These are phyloP conservation scores for Amanita subjunquillea DNA, from an alignment of 768 basidiomycete species.

Conservation along the genomic window DNA sequence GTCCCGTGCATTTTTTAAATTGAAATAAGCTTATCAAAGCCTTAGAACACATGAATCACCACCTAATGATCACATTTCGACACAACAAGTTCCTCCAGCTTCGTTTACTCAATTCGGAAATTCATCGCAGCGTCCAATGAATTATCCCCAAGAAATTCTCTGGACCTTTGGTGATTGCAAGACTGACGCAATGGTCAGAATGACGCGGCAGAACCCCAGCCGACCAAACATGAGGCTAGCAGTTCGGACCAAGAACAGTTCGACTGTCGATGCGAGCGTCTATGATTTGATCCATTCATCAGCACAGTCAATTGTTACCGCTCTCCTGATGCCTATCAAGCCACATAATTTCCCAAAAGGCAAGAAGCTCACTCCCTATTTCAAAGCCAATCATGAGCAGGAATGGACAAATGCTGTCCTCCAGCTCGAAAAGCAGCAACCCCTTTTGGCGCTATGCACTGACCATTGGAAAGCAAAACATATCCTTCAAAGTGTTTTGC, in stretches of 20 bases:
- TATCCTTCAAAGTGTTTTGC: neutral
- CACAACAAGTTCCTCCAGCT: too few species aligned
- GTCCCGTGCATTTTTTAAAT: too few species aligned
- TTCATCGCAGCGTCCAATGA: too few species aligned
- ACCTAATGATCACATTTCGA: too few species aligned
- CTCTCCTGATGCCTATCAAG: neutral
- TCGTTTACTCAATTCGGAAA: too few species aligned
- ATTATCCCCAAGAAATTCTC: too few species aligned
- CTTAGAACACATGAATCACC: too few species aligned
- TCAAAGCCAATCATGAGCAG: neutral
- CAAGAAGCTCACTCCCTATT: neutral
- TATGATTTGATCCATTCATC: neutral
- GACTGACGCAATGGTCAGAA: neutral
- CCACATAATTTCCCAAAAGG: too few species aligned
- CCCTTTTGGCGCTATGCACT: neutral
- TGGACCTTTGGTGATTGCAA: neutral
- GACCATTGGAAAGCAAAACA: conserved; percentile 2
- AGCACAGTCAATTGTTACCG: neutral
- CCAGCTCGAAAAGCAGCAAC: too few species aligned
- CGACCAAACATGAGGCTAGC: neutral
- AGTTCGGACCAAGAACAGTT: neutral
- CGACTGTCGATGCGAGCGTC: too few species aligned
- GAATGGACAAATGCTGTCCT: neutral
- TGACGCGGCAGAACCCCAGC: neutral
- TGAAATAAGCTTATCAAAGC: too few species aligned